A percentile compares a stretch with the other conserved stretches of the same genome.
These are phyloP conservation scores for Quercus lobata DNA, from an alignment of 331 rosid species.

Conservation along the genomic window DNA sequence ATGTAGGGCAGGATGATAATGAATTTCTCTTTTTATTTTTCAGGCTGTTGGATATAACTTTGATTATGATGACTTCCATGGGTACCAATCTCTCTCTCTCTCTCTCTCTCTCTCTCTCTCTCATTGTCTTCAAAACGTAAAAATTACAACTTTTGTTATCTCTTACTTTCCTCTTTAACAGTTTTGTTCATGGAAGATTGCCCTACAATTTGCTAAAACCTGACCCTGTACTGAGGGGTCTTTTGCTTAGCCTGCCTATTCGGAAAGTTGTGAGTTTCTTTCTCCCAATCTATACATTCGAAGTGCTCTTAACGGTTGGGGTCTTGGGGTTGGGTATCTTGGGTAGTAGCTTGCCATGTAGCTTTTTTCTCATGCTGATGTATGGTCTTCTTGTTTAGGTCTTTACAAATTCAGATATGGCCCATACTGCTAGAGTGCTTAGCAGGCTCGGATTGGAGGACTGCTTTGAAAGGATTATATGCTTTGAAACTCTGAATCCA, in stretches of 20 bases:
- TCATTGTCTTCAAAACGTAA: neutral
- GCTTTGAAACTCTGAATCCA: slow-evolving; percentile 82
- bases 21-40: slow-evolving; percentile 13
- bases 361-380: neutral
- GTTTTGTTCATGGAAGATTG: slow-evolving; percentile 84
- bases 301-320: neutral
- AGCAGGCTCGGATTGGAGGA: slow-evolving; percentile 77
- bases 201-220: slow-evolving; percentile 63
- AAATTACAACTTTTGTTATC: neutral
- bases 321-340: neutral
- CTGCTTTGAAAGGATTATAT: slow-evolving; percentile 69
- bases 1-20: neutral
- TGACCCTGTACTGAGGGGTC: slow-evolving; percentile 65
- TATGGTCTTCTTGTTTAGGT: slow-evolving; percentile 37
- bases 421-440: slow-evolving; percentile 57
- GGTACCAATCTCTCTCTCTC: slow-evolving; percentile 31
- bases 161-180: slow-evolving; percentile 24
- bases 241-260: slow-evolving; percentile 68
- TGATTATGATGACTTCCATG: slow-evolving; percentile 55
- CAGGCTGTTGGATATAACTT: slow-evolving; percentile 82
- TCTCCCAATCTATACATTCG: neutral
- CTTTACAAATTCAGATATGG: slow-evolving; percentile 63
- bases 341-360: neutral
- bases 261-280: slow-evolving; percentile 64
- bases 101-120: neutral